These are phyloP conservation scores for Moniliella sp. DNA, from an alignment of 1,284 basidiomycete genomes.

Conservation along the genomic window DNA sequence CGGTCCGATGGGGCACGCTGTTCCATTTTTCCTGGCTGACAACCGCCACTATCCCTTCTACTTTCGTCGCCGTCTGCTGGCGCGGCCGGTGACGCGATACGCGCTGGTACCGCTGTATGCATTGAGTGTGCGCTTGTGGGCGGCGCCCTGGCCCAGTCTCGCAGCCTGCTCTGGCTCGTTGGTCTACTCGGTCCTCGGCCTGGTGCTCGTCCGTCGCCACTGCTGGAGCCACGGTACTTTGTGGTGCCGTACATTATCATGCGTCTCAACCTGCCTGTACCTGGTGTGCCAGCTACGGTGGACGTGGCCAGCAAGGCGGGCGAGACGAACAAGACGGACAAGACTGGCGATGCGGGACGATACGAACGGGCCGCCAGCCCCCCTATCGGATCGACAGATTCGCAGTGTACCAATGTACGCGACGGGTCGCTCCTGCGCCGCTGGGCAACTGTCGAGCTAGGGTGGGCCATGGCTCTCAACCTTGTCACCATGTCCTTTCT, in stretches of 20 bases:
- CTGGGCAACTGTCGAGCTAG: slow-evolving; percentile 40
- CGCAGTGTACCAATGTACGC: too few relatives aligned
- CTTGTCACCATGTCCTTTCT: slow-evolving; percentile 26
- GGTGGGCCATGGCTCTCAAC: slow-evolving; percentile 44
- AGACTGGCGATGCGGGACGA: not conserved
- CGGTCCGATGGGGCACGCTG: slow-evolving; percentile 42
- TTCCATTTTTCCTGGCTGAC: slow-evolving; percentile 77
- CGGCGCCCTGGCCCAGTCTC: slow-evolving; percentile 35
- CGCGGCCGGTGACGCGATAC: slow-evolving; percentile 50
- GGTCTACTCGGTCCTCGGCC: too few relatives aligned
- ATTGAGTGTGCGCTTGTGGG: slow-evolving; percentile 5
- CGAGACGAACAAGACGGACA: not conserved
- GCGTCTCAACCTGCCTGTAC: slow-evolving; percentile 43
- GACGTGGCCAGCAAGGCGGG: too few relatives aligned
- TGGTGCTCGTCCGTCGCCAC: slow-evolving; percentile 70
- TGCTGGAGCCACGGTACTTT: slow-evolving; percentile 80
- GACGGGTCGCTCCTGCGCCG: slow-evolving; percentile 16
- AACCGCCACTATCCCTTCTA: slow-evolving; percentile 91
- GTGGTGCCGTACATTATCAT: slow-evolving; percentile 64
- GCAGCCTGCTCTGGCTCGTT: slow-evolving; percentile 51
- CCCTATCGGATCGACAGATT: too few relatives aligned
- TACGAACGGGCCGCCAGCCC: slow-evolving; percentile 38
- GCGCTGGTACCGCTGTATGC: slow-evolving; percentile 51
- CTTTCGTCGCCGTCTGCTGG: slow-evolving; percentile 51
- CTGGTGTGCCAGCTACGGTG: too few relatives aligned